Evolutionary conservation across 2,329 filamentous ascomycete genomes (phyloP).

Genomic region (Harringtonia aguacate): DNA sequence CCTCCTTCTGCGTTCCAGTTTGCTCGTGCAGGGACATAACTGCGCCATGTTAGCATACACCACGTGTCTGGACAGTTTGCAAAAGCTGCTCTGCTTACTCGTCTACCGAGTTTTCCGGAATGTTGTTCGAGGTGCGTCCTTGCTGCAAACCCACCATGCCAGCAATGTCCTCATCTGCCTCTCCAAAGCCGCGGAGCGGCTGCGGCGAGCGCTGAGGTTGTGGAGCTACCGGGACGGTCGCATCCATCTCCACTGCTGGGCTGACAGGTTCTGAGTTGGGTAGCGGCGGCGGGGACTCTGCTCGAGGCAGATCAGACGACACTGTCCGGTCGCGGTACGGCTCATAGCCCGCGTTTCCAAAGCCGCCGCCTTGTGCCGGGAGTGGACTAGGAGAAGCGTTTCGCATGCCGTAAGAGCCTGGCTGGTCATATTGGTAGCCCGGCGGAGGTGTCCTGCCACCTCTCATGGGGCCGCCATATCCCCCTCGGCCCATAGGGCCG

Average conservation of each 20-base stretch:
- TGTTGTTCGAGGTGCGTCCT: constrained; percentile 15
- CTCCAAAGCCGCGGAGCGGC: constrained; percentile 38
- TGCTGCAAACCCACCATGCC: constrained; percentile 67
- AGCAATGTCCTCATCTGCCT: constrained; percentile 61
- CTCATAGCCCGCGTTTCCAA: constrained; percentile 27
- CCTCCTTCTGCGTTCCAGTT: constrained; percentile 36
- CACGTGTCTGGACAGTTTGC: not conserved
- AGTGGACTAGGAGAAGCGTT: constrained; percentile 26
- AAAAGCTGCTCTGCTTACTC: constrained; percentile 50
- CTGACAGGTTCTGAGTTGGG: constrained; percentile 35
- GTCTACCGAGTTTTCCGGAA: constrained; percentile 25
- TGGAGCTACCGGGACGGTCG: too few relatives aligned
- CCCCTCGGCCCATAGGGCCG: constrained; percentile 21
- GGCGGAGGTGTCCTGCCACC: constrained; percentile 31
- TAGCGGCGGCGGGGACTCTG: constrained; percentile 54
- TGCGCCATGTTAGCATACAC: constrained; percentile 14
- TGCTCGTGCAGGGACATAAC: constrained; percentile 45
- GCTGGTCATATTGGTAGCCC: constrained; percentile 29
- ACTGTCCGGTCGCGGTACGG: constrained; percentile 29
- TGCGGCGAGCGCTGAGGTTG: constrained; percentile 33
- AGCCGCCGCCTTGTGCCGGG: constrained; percentile 13
- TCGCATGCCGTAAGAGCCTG: constrained; percentile 18
- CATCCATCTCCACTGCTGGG: constrained; percentile 73
- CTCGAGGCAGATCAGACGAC: constrained; percentile 39
- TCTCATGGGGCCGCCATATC: constrained; percentile 19